Evolutionary conservation across 2,329 filamentous ascomycete genomes (phyloP), one percentile per base, ranked within the genome.

Genomic region (Epichloe festucae): DNA sequence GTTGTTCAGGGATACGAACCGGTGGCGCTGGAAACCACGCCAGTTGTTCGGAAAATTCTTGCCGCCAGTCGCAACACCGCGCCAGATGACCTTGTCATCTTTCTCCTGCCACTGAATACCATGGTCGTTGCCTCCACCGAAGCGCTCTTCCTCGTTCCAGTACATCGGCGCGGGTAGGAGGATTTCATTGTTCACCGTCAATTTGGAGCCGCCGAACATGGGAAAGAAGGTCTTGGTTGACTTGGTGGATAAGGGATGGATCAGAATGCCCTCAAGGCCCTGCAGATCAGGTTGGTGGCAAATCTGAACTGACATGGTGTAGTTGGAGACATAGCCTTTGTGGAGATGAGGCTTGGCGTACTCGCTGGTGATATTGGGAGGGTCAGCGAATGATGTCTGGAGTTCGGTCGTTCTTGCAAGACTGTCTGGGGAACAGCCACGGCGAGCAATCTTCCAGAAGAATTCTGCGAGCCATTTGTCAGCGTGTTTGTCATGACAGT

Each of bases 1-100:
- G 58, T 89, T 89, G 60, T 82, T 76, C 81, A 89, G 85, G 45
- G 80, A 73, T 2, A 88, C 76, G 61, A 89, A 87, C 2, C 86
- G 82, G 61, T 89, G 85, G 3, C 85, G 79, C 56, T 89, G 85
- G 60, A 88, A 89, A 0, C 80, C 77, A 11, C 72, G 77, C 85
- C 85, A 89, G 58, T 82, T 88, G 31, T 74, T 58, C 63, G 72
- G 59, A 57, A 72, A 68, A 57, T 85, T 81, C 40, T 67, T 67
- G 1, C 82, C 83, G 2, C 82, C 82, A 1, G 82, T 84, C 1
- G 81, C 82, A 8, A 84, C 80, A 36, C 82, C 82, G 35, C 82
- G 78, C 82, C 83, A 86, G 48, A 84, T 68, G 38, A 77, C 72
- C 2, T 62, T 64, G 56, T 74, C 66, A 1, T 62, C 51, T 65